Evolutionary conservation across 306 rosid genomes (phyloP).

Genomic region (Inga leiocalycina): DNA sequence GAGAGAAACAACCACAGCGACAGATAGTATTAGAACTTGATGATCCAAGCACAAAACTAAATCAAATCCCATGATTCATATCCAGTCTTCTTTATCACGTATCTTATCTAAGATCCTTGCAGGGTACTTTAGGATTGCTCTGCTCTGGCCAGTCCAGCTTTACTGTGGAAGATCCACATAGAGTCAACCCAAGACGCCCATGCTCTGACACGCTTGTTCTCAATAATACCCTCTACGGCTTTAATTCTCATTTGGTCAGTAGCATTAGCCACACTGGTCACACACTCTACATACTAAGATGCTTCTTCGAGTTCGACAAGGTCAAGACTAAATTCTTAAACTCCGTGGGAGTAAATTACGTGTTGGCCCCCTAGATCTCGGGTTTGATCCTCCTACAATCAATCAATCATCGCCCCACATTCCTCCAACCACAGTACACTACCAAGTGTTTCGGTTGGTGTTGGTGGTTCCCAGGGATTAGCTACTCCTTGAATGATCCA

Average conservation of each 20-base stretch:
- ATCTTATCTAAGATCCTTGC: constrained; percentile 53
- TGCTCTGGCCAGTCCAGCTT: constrained; percentile 57
- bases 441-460: constrained; percentile 47
- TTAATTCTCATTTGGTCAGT: constrained; percentile 45
- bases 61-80: background rate
- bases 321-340: constrained; percentile 51
- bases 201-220: constrained; percentile 34
- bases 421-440: constrained; percentile 16
- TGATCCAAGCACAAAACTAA: background rate
- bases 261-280: constrained; percentile 35
- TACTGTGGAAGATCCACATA: constrained; percentile 50
- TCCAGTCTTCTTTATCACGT: constrained; percentile 12
- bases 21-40: constrained; percentile 25
- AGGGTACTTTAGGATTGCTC: constrained; percentile 58
- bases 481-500: too few species aligned
- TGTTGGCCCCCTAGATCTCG: constrained; percentile 63
- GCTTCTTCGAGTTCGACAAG: constrained; percentile 43
- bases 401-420: constrained; percentile 51
- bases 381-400: constrained; percentile 45
- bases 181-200: constrained; percentile 42
- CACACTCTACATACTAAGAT: constrained; percentile 50
- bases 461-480: constrained; percentile 37
- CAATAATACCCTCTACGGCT: constrained; percentile 39
- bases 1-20: constrained; percentile 16
- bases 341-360: constrained; percentile 54